Base-by-base conservation (phyloP, 805 yeast genomes). In the Zygoascus biomembranicola region DNA sequence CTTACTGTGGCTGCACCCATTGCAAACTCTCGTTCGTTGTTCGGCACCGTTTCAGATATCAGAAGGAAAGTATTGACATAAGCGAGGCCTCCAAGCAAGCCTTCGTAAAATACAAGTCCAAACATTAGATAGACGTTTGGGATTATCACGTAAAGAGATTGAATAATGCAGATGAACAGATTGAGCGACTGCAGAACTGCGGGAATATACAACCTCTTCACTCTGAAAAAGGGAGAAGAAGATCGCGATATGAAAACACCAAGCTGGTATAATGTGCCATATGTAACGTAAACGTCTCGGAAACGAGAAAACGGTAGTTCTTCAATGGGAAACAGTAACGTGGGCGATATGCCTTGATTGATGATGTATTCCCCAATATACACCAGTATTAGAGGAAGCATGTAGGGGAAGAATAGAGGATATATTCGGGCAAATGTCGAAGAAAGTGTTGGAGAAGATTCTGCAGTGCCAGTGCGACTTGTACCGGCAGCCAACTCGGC, bases 201-300 rank as follows among this genome's bases (percentile, higher is more conserved):
- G 8, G 90, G 78, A 18, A 79, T 43, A 66, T 84, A 82, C 5
- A 92, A 72, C 8, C 74, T 71, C 50, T 68, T 73, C 41, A 90
- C 67, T 47, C 95, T 72, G 26, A 87, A 61, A 53, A 84, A 73
- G 2, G 82, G 73, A 0, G 87, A 83, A 1, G 96, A 87, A 0
- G 97, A 87, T 54, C 98, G 74, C 2, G 97, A 89, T 1, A 92
- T 77, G 63, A 92, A 90, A 0, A 92, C 99, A 8, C 99, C 99
- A 2, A 89, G 57, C 66, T 92, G 98, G 62, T 92, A 92, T 3
- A 90, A 67, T 2, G 95, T 84, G 8, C 96, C 95, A 64, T 92
- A 92, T 0, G 89, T 81, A 13, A 92, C 98, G 66, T 92, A 92
- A 2, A 87, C 85, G 62, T 92, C 98, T 57, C 97, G 76, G 66